These are phyloP conservation scores for Betula pendula DNA, from an alignment of 306 rosid species.

Conservation along the genomic window DNA sequence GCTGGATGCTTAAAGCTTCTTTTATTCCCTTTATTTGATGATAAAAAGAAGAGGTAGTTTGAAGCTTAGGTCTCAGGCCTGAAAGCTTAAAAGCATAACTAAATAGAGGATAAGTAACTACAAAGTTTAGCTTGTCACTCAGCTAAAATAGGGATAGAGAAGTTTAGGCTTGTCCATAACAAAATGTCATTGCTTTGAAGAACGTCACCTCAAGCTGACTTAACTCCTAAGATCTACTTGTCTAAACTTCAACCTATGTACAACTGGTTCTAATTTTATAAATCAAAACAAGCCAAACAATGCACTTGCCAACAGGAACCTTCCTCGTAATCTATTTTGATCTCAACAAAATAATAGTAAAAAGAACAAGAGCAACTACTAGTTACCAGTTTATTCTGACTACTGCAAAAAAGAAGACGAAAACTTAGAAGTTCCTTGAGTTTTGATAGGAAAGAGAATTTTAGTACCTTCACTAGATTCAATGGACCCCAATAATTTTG, in stretches of 20 bases:
- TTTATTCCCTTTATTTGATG: too few relatives aligned
- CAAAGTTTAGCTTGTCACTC: too few relatives aligned
- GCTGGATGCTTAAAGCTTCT: too few relatives aligned
- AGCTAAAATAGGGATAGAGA: too few relatives aligned
- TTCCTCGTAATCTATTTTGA: background rate
- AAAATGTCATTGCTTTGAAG: background rate
- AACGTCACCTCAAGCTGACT: background rate
- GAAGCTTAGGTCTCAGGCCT: too few relatives aligned
- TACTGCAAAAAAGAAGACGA: background rate
- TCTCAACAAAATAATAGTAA: background rate
- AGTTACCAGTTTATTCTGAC: background rate
- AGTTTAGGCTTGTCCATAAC: background rate
- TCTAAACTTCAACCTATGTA: background rate
- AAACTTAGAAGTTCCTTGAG: background rate
- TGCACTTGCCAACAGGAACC: background rate
- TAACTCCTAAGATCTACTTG: background rate
- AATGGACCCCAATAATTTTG: conserved; percentile 70
- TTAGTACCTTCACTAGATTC: conserved; percentile 83
- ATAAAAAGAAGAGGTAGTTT: too few relatives aligned
- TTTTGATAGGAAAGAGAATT: conserved; percentile 26
- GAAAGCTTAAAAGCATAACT: too few relatives aligned
- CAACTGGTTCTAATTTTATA: background rate
- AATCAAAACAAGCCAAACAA: background rate
- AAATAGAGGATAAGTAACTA: too few relatives aligned
- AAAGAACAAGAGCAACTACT: background rate